Evolutionary conservation across 805 yeast species (phyloP).

Genomic region (Wickerhamiella brachini): DNA sequence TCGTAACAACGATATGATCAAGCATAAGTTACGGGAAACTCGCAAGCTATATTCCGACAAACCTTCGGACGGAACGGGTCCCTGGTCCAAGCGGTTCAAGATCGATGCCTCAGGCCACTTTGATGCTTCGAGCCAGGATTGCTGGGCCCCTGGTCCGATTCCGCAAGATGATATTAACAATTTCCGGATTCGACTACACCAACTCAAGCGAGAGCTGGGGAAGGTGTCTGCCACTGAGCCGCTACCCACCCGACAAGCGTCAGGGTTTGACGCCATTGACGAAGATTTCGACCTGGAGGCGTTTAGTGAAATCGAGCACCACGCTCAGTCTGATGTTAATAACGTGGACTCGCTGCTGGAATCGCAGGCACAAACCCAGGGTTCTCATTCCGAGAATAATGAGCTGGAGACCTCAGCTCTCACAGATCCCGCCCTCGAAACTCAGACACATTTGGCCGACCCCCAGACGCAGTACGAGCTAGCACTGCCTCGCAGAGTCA

Average conservation of each 20-base stretch:
- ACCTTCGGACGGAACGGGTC: background rate
- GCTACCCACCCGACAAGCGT: background rate
- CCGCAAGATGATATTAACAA: background rate
- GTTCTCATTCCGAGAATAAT: no score
- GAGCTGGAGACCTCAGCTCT: no score
- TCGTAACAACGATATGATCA: slow-evolving; percentile 1
- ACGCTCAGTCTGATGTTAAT: background rate
- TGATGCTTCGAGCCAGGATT: background rate
- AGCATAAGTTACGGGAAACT: background rate
- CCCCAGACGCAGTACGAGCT: background rate
- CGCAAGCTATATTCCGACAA: background rate
- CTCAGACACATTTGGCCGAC: no score
- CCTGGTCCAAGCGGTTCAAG: background rate
- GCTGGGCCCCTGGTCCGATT: background rate
- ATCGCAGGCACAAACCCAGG: no score
- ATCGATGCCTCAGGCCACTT: background rate
- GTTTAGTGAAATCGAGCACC: background rate
- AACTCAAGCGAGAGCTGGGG: background rate
- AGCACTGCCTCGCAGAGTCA: background rate
- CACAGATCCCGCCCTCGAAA: no score
- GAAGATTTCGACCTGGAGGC: background rate
- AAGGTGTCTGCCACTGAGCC: background rate
- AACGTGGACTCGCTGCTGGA: background rate
- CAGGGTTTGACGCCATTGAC: background rate
- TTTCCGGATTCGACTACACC: background rate